phyloP scores from a whole-genome alignment of 441 rosid species.

The Isatis lusitanica region DNA sequence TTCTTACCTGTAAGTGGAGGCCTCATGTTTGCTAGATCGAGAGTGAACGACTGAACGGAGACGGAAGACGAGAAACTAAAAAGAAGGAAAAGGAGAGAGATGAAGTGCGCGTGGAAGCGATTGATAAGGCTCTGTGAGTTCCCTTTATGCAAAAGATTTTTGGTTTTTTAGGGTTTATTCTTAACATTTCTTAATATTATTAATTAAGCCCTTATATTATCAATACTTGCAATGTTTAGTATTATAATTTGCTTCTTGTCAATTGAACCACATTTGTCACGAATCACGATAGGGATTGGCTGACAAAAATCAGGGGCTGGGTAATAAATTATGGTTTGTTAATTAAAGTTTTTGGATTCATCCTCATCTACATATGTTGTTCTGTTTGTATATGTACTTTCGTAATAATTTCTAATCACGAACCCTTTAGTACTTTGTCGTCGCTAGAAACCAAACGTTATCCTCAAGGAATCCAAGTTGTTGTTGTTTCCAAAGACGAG shows the following conservation, averaged over 20 bases:
- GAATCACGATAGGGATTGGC: neutral
- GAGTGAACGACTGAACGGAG: neutral
- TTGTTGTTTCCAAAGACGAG: too few species aligned
- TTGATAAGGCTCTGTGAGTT: neutral
- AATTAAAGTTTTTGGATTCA: too few species aligned
- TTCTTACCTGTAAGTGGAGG: constrained; percentile 19
- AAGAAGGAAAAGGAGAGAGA: neutral
- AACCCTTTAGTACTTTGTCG: too few species aligned
- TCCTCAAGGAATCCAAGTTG: too few species aligned
- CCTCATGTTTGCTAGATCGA: constrained; percentile 3
- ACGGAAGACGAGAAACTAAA: neutral
- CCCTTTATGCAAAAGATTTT: neutral
- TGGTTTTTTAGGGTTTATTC: constrained; percentile 27
- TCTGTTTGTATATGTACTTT: too few species aligned
- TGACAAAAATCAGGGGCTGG: neutral
- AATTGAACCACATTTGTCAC: neutral
- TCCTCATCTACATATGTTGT: too few species aligned
- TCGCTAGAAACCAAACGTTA: too few species aligned
- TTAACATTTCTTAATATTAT: neutral
- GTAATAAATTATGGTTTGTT: too few species aligned
- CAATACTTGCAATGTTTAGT: neutral
- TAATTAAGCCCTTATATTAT: neutral
- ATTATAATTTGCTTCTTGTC: neutral
- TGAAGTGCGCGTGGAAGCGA: neutral
- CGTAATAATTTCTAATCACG: too few species aligned